Conservation (phyloP, 345 rosid genomes). For the Orychophragmus violaceus region DNA sequence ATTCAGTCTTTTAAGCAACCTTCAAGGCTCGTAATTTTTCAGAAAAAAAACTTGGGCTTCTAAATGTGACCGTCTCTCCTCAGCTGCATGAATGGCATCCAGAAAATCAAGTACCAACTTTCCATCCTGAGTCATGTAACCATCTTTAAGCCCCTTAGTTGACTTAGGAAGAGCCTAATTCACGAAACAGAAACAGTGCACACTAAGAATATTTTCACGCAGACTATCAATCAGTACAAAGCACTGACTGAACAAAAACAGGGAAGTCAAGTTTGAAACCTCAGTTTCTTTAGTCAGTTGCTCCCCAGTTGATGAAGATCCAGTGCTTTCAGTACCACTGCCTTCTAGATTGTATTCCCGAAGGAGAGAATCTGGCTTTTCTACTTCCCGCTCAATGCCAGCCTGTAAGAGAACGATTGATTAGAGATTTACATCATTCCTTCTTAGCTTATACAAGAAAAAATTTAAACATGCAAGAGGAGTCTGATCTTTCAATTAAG, state of each 20-base stretch:
- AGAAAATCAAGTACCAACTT: slow-evolving; percentile 74
- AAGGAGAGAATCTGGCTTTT: slow-evolving; percentile 53
- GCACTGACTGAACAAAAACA: background rate
- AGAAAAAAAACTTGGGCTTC: slow-evolving; percentile 77
- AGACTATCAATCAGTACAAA: slow-evolving; percentile 5
- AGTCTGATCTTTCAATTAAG: background rate
- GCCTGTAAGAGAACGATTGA: slow-evolving; percentile 29
- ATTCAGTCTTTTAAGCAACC: slow-evolving; percentile 36
- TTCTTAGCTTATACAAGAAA: background rate
- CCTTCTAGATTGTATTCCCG: slow-evolving; percentile 62
- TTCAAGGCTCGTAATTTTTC: slow-evolving; percentile 66
- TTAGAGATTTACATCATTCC: slow-evolving; percentile 4
- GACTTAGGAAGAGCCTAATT: slow-evolving; percentile 47
- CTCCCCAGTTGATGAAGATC: slow-evolving; percentile 14
- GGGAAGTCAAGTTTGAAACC: slow-evolving; percentile 32
- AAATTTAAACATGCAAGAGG: background rate
- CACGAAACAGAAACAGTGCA: slow-evolving; percentile 29
- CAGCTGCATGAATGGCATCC: slow-evolving; percentile 87
- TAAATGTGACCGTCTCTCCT: slow-evolving; percentile 77
- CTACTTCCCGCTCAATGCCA: slow-evolving; percentile 27
- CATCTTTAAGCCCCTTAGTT: slow-evolving; percentile 49
- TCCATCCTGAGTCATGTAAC: slow-evolving; percentile 56
- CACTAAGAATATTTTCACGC: background rate
- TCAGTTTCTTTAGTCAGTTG: slow-evolving; percentile 34
- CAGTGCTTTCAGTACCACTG: slow-evolving; percentile 33